Evolutionary conservation across 306 rosid species (phyloP), one percentile per base, ranked within the genome.

Genomic region (Lathyrus oleraceus): DNA sequence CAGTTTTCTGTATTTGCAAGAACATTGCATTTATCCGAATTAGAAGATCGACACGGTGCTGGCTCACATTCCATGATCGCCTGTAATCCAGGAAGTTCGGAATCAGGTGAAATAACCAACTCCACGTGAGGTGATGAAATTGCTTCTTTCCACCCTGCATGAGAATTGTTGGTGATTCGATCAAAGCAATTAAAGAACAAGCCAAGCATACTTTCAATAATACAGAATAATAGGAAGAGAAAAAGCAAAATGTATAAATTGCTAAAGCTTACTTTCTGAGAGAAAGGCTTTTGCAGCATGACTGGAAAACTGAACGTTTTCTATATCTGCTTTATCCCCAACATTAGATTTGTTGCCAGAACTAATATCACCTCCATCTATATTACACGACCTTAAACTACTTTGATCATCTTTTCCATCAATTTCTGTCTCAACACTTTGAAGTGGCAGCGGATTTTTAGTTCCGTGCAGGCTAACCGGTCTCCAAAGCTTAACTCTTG

Each of bases 141-240:
- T 60, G 96, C 95, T 56, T 87, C 90, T 81, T 91, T 91, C 99
- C 99, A 94, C 67, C 97, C 99, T 94, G 92, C 79, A 74, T 57
- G 32, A 65, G 23, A 74, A 60, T 27, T 72, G 59, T 10, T 75
- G 30, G 2, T 39, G 14, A 63, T 77, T 75, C 51, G 32, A 64
- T 58, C 23, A 63, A 59, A 35, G 25, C 52, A 78, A 36, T 43
- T 47, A 30, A 63, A 67, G 32, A 71, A 67, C 53, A 74, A 67
- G 59, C 48, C 78, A 48, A 27, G 27, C 15, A 57, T 54, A 23
- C n/a, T 17, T 61, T 10, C 39, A 14, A 19, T 45, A 68, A 16
- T 13, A 59, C 11, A 42, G 8, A 16, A 59, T 20, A 67, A 45
- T 23, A 48, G 32, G 65, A 66, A 10, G 27, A 64, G 66, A 12